Base-by-base conservation (phyloP, 306 rosid genomes). In the Acmispon strigosus region DNA sequence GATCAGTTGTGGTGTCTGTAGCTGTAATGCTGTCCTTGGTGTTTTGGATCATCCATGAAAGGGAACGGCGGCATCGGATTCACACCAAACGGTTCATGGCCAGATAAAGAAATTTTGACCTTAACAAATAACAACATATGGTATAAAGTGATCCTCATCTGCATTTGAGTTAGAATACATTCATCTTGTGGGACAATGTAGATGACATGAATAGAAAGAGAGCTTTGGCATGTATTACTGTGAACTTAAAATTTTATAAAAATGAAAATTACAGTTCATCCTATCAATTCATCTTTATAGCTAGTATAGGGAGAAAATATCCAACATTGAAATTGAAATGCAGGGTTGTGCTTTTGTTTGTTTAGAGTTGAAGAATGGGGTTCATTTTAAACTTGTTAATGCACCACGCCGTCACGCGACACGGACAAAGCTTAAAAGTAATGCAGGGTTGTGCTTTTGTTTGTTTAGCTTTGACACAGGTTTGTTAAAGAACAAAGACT, bases 21-120 rank as follows among this genome's bases (percentile, higher is more conserved):
- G 86, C 90, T n/a, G 92, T 86, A 12, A 86, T 88, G 92, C 17
- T 87, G 44, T 93, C 90, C 0, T 61, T 92, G 77, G 72, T 87
- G 48, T 83, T 86, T 52, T 89, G 92, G 88, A 88, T 87, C 22
- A 82, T 88, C 69, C 87, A 80, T 56, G 88, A 83, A 41, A 76
- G 94, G 72, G 85, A 93, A 62, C 76, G 82, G 20, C 60, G 80
- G 4, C 92, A 91, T 52, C 88, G 87, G 5, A 62, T 50, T 6
- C 76, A 82, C 72, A 84, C 86, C 0, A 89, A 82, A 44, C 59
- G 24, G 29, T 29, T 50, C 17, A 17, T 20, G 12, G 22, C 55
- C 14, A 51, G 66, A 53, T 62, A 59, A 65, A 53, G 53, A 60
- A 58, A 19, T 11, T 50, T 29, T 54, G 24, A 60, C 45, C 18